A percentile compares a stretch with the other conserved stretches of the same genome.
Evolutionary conservation across 1,284 basidiomycete species (phyloP).

Genomic region (Pseudozyma tsukubaensis): DNA sequence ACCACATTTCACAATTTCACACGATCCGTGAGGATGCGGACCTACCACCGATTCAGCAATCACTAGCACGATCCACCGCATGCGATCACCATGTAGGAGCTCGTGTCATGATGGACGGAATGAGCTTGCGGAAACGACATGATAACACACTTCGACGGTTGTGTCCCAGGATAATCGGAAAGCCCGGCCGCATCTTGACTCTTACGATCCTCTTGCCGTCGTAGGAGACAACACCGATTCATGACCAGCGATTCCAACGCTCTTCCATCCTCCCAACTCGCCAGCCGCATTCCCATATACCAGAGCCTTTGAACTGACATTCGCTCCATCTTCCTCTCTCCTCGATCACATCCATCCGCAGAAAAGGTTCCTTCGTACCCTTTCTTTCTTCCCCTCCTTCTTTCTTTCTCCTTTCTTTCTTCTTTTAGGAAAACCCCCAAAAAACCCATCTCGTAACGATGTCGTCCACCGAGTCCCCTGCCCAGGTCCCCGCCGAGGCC

Average conservation of each 20-base stretch:
- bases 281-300: not conserved
- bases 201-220: no score
- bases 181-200: no score
- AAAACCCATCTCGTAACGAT: conserved; percentile 33
- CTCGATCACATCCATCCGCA: not conserved
- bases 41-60: no score
- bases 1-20: no score
- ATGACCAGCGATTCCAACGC: not conserved
- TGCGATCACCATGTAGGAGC: no score
- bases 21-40: no score
- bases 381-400: conserved; percentile 32
- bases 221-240: no score
- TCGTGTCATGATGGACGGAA: no score
- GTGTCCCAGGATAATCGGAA: no score
- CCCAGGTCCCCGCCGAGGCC: conserved; percentile 50
- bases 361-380: conserved; percentile 36
- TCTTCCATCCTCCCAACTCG: not conserved
- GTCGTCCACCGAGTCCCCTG: conserved; percentile 59
- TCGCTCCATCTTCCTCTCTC: not conserved
- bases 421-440: conserved; percentile 19
- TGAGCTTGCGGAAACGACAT: no score
- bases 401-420: conserved; percentile 1
- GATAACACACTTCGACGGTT: no score
- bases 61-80: no score
- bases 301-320: conserved; percentile 15